A percentile compares a stretch with the other conserved stretches of the same genome.
phyloP scores from a whole-genome alignment of 2,329 filamentous ascomycete genomes.

The Mycosphaerelloides madeirae region DNA sequence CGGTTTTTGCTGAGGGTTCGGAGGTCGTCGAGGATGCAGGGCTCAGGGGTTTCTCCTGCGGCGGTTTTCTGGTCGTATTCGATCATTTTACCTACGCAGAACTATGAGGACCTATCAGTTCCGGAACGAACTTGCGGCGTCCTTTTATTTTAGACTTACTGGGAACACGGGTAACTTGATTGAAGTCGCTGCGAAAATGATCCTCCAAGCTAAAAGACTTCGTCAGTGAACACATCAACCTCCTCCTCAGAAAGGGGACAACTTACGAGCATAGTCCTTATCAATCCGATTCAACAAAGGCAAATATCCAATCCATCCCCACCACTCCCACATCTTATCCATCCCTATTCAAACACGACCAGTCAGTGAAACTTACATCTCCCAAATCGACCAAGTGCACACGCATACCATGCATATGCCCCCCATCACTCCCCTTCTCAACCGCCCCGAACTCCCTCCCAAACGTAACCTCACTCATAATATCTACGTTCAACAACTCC shows the following conservation, averaged over 20 bases:
- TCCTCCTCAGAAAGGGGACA: too few relatives aligned
- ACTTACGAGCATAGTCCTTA: constrained; percentile 3
- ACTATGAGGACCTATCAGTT: constrained; percentile 1
- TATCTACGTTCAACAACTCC: constrained; percentile 7
- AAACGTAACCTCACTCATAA: constrained; percentile 10
- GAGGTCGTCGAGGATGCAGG: constrained; percentile 5
- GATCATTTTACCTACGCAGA: constrained; percentile 2
- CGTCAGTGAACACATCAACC: too few relatives aligned
- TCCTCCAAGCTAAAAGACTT: constrained; percentile 1
- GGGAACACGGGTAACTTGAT: constrained; percentile 5
- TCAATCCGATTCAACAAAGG: constrained; percentile 9
- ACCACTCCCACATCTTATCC: constrained; percentile 9
- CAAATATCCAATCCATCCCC: constrained; percentile 9
- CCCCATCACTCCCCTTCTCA: constrained; percentile 5
- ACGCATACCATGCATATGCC: constrained; percentile 8
- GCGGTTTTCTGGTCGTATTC: background rate
- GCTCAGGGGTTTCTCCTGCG: background rate
- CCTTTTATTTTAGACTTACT: background rate
- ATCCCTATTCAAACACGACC: too few relatives aligned
- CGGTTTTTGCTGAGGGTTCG: background rate
- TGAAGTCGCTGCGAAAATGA: background rate
- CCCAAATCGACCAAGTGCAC: too few relatives aligned
- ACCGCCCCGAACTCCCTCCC: constrained; percentile 5
- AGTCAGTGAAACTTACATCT: too few relatives aligned
- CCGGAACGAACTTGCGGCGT: too few relatives aligned